Evolutionary conservation across 768 basidiomycete genomes (phyloP), one percentile per base, ranked within the genome.

Genomic region (Asterophora parasitica): DNA sequence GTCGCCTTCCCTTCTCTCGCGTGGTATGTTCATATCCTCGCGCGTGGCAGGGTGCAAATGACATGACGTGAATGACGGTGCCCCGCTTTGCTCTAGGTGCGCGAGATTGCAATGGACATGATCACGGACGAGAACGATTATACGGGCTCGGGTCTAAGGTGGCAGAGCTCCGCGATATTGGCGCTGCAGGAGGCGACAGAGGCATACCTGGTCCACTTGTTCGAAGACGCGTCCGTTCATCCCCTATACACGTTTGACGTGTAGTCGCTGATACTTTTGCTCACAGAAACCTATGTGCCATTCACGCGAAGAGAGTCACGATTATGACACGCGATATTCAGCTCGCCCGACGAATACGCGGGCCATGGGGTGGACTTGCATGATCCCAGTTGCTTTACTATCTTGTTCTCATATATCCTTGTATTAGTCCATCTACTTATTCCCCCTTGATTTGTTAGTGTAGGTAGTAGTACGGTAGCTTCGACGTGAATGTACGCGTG

Each of bases 291-390:
- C 72, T 96, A 28, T 99, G 96, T 61, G 94, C 95, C 5, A 89
- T 99, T 55, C 95, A 98, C 60, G 95, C 95, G 12, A 97, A 95
- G 67, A 85, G 95, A 58, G 95, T 98, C 4, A 99, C 95, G 4
- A 85, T 97, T 58, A 97, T 97, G 94, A 92, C 92, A 47, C 79
- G 87, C 43, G 96, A 99, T 58, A 94, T 99, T 49, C 95, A 97
- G 60, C 83, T 99, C 44, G 96, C 96, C 17, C 78, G 96, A 46
- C 80, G 96, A 53, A 92, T 98, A 74, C 82, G 95, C 41, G 95
- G 95, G 3, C 83, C 85, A 38, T 93, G 88, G 85, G 83, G 83
- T 42, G 85, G 85, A 30, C 73, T 88, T 49, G 79, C 76, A 50
- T 85, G 55, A 73, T 34, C 13, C 28, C 2, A n/a, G 23, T n/a